Evolutionary conservation across 1,284 basidiomycete species (phyloP).

Genomic region (Caloboletus inedulis): DNA sequence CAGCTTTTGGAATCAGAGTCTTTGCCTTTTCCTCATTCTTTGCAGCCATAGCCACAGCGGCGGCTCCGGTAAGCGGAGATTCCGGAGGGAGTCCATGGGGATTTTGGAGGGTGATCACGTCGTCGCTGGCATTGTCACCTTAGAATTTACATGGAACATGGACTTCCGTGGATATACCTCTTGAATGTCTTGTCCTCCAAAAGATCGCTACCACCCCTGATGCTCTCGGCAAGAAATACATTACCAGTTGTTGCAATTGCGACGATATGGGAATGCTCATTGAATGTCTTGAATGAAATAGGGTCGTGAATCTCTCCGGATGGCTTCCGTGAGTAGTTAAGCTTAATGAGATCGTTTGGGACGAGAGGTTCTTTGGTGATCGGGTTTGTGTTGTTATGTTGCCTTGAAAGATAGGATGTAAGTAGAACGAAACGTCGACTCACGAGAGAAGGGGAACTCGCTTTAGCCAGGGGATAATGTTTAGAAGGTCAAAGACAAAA

Average conservation of each 20-base stretch:
- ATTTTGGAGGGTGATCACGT: slow-evolving; percentile 91
- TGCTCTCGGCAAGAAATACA: slow-evolving; percentile 86
- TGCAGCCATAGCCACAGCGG: slow-evolving; percentile 27
- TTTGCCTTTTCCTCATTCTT: slow-evolving; percentile 35
- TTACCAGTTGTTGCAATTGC: slow-evolving; percentile 89
- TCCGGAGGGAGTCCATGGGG: slow-evolving; percentile 68
- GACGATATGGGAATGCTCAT: slow-evolving; percentile 87
- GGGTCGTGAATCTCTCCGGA: slow-evolving; percentile 86
- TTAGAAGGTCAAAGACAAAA: slow-evolving; percentile 80
- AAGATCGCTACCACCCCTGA: slow-evolving; percentile 86
- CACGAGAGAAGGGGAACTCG: slow-evolving; percentile 38
- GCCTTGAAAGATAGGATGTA: slow-evolving; percentile 38
- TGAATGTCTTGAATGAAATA: slow-evolving; percentile 91
- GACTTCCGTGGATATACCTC: slow-evolving; percentile 47
- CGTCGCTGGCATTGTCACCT: slow-evolving; percentile 50
- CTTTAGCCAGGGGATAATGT: slow-evolving; percentile 94
- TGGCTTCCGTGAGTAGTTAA: slow-evolving; percentile 82
- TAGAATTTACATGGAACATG: neutral
- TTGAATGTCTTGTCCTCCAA: slow-evolving; percentile 84
- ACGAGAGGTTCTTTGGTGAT: slow-evolving; percentile 80
- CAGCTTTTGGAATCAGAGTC: slow-evolving; percentile 35
- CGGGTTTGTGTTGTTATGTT: slow-evolving; percentile 79
- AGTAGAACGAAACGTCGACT: slow-evolving; percentile 19
- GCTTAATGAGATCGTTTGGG: slow-evolving; percentile 79
- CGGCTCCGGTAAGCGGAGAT: slow-evolving; percentile 44